Evolutionary conservation across 306 rosid species (phyloP).

Genomic region (Acmispon strigosus): DNA sequence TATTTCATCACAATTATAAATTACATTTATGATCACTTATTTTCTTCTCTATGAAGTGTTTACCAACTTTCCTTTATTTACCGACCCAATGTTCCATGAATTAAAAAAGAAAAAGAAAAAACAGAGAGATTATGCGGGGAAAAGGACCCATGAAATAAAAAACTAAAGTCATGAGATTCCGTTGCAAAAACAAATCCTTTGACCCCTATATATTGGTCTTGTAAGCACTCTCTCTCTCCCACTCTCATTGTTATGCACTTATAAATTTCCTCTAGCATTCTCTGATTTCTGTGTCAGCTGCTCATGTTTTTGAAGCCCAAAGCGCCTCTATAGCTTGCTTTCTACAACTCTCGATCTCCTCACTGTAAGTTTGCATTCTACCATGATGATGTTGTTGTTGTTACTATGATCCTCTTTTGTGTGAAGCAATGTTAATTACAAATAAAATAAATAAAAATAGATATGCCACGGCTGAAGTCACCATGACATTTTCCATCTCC

Average conservation of each 20-base stretch:
- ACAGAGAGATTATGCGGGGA: too few relatives aligned
- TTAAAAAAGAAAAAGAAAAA: too few relatives aligned
- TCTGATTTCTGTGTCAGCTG: neutral
- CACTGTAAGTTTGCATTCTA: constrained; percentile 1
- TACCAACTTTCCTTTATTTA: too few relatives aligned
- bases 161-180: neutral
- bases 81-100: too few relatives aligned
- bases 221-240: too few relatives aligned
- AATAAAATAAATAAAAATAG: too few relatives aligned
- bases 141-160: neutral
- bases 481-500: neutral
- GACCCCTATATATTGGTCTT: neutral
- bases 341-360: neutral
- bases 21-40: too few relatives aligned
- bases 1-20: too few relatives aligned
- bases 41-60: too few relatives aligned
- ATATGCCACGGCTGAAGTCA: neutral
- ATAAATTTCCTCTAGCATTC: neutral
- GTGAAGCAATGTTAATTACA: neutral
- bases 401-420: neutral
- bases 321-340: neutral
- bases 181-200: neutral
- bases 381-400: neutral
- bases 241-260: too few relatives aligned
- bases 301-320: neutral